Percentiles rank a stretch among this genome's conserved stretches.
These are phyloP conservation scores for Trichoderma erinaceum DNA, from an alignment of 495 filamentous ascomycete species.

Conservation along the genomic window DNA sequence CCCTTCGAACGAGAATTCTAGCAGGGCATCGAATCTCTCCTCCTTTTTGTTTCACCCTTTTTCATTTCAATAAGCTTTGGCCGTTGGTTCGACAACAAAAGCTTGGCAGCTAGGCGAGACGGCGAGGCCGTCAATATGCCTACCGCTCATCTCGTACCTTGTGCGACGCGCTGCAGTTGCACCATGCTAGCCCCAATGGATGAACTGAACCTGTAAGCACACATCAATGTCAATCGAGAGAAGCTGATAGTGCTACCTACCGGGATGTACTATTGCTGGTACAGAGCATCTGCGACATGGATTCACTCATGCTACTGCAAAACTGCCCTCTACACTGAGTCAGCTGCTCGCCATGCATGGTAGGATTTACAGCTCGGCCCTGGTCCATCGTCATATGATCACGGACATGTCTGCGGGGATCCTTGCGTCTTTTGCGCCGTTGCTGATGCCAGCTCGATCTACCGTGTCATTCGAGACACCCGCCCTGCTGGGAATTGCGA, in stretches of 20 bases:
- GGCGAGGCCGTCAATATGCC: neutral
- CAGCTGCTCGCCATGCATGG: slow-evolving; percentile 9
- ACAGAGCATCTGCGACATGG: neutral
- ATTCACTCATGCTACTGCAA: neutral
- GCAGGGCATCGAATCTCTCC: neutral
- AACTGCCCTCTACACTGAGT: neutral
- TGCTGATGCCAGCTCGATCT: neutral
- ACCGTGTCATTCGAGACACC: neutral
- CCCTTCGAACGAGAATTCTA: neutral
- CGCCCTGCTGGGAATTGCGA: neutral
- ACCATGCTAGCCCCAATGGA: slow-evolving; percentile 4
- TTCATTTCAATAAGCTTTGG: neutral
- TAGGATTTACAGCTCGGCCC: neutral
- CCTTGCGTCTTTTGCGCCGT: neutral
- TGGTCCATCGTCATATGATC: slow-evolving; percentile 7
- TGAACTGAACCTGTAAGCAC: neutral
- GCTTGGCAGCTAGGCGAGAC: neutral
- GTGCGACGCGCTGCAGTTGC: neutral
- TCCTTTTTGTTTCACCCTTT: neutral
- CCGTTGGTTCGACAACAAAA: neutral
- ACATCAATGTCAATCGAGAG: no score
- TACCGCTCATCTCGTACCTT: neutral
- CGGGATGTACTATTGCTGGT: neutral
- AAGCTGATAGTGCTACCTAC: no score
- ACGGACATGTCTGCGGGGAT: neutral